A percentile compares a stretch with the other conserved stretches of the same genome.
These are phyloP conservation scores for Epithele typhae DNA, from an alignment of 768 basidiomycete genomes.

Conservation along the genomic window DNA sequence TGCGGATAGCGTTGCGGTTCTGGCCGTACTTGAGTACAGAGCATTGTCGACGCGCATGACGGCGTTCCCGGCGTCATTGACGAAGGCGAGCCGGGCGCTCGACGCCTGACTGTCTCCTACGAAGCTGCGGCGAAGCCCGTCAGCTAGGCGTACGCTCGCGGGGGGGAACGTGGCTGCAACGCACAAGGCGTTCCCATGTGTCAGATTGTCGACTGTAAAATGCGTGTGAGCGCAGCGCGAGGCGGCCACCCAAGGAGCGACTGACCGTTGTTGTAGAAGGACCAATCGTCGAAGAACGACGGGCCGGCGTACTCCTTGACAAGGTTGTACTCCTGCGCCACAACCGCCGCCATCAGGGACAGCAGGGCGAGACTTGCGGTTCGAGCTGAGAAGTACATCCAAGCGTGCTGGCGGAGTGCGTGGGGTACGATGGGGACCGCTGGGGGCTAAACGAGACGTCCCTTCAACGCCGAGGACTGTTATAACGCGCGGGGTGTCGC, in stretches of 20 bases:
- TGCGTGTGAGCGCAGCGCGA: background rate
- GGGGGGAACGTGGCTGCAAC: slow-evolving; percentile 14
- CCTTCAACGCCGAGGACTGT: too few relatives aligned
- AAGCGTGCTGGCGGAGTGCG: too few relatives aligned
- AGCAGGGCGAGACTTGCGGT: slow-evolving; percentile 1
- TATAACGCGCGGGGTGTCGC: too few relatives aligned
- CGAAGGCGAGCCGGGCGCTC: slow-evolving; percentile 51
- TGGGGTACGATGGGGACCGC: too few relatives aligned
- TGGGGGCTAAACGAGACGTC: too few relatives aligned
- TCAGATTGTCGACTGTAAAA: slow-evolving; percentile 58
- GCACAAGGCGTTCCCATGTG: slow-evolving; percentile 62
- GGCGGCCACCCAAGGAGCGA: slow-evolving; percentile 4
- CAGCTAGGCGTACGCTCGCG: background rate
- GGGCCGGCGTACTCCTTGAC: slow-evolving; percentile 54
- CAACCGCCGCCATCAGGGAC: slow-evolving; percentile 8
- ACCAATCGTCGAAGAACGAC: slow-evolving; percentile 66
- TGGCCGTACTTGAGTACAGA: slow-evolving; percentile 41
- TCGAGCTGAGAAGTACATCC: background rate
- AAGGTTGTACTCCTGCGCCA: slow-evolving; percentile 38
- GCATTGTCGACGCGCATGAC: slow-evolving; percentile 77
- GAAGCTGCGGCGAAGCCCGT: slow-evolving; percentile 34
- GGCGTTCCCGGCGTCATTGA: slow-evolving; percentile 66
- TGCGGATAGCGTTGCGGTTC: slow-evolving; percentile 67
- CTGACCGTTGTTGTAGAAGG: slow-evolving; percentile 57
- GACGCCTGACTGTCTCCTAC: slow-evolving; percentile 40